Conservation (phyloP, 257 asterid genomes). For the Nicotiana attenuata region DNA sequence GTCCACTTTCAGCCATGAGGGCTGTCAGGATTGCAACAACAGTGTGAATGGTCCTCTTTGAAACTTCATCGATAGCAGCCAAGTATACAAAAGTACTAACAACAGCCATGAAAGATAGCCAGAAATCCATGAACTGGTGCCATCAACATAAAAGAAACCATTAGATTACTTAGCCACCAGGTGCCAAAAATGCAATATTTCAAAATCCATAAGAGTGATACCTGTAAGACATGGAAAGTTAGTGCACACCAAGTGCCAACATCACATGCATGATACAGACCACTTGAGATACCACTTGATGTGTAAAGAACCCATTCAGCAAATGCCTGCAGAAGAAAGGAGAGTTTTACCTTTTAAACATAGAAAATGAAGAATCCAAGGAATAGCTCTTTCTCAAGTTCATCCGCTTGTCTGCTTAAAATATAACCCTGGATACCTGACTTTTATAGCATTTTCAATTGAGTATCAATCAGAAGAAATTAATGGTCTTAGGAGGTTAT, state of each 20-base stretch:
- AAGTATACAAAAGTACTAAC: conserved; percentile 86
- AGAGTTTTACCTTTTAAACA: neutral
- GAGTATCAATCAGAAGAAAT: neutral
- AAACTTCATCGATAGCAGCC: conserved; percentile 57
- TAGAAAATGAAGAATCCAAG: neutral
- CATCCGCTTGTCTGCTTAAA: neutral
- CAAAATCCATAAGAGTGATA: conserved; percentile 21
- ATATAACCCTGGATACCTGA: neutral
- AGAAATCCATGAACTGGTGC: conserved; percentile 82
- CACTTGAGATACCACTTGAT: conserved; percentile 89
- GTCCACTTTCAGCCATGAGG: conserved; percentile 87
- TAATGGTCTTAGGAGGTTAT: neutral
- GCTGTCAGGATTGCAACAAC: conserved; percentile 84
- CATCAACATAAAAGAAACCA: neutral
- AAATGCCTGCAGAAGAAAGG: conserved; percentile 55
- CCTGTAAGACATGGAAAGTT: conserved; percentile 78
- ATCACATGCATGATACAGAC: conserved; percentile 91
- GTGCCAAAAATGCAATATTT: neutral
- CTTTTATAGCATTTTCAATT: neutral
- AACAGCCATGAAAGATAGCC: conserved; percentile 99
- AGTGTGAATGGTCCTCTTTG: conserved; percentile 89
- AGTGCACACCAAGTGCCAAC: conserved; percentile 94
- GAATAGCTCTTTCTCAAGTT: neutral
- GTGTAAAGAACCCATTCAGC: conserved; percentile 97
- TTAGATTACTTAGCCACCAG: neutral